Evolutionary conservation across 2,329 filamentous ascomycete species (phyloP), one percentile per base, ranked within the genome.

Genomic region (Periconia digitata): DNA sequence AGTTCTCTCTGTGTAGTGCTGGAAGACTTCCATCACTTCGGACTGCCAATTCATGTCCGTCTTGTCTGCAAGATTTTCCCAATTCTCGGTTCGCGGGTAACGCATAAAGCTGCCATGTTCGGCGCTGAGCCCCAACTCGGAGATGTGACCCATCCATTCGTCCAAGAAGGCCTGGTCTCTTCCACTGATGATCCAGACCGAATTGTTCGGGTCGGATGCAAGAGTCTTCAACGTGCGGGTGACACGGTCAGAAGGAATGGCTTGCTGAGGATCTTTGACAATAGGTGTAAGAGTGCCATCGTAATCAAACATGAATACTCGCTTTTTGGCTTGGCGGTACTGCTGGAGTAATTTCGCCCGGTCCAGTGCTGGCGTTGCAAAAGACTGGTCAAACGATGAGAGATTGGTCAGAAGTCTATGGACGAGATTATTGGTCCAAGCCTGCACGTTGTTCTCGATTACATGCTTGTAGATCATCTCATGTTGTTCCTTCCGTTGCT

Each of bases 271-370:
- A 64, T 97, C 91, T 59, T 88, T 87, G 46, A 97, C 94, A 61
- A 99, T 97, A 0, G 92, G 80, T 3, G 94, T 97, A 46, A 99
- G 81, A 0, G 94, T 99, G 40, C 94, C 94, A 69, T 99, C 94
- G 64, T 99, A 99, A 74, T 99, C 94, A 67, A 97, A 96, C 89
- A 99, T 92, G 77, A 97, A 96, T 3, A 99, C 79, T 10, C 94
- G 85, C 72, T 89, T 90, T 53, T 82, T 82, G 3, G 90, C 85
- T 34, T 81, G 76, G 51, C 85, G 83, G 72, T 96, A 97, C 51
- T 86, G 85, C 46, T 80, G 76, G 32, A 95, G 76, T 56, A 96
- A 73, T 53, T 84, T 79, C 3, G 84, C 79, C 29, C 85, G 85
- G 67, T 97, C 91, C 17, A 97, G 82, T 1, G 87, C 80, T 0